phyloP scores from a whole-genome alignment of 208 protist species.

The Tritrichomonas musculus region DNA sequence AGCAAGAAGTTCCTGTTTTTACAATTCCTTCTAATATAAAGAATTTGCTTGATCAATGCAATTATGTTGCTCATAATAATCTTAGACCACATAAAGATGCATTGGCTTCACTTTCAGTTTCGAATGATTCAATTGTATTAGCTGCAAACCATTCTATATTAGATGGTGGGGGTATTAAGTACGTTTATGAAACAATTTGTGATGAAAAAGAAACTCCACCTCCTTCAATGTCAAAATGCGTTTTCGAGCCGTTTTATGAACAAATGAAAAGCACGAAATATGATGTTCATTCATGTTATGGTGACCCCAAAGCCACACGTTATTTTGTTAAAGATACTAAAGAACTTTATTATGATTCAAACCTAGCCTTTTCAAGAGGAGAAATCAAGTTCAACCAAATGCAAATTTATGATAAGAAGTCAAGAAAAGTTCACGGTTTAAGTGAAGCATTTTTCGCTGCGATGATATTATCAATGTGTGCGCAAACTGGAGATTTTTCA shows the following conservation, averaged over 20 bases:
- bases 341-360: not conserved
- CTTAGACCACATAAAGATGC: not conserved
- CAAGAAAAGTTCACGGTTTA: not conserved
- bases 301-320: not conserved
- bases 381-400: not conserved
- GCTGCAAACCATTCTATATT: not conserved
- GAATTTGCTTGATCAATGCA: not conserved
- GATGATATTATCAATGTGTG: not conserved
- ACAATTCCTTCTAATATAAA: not conserved
- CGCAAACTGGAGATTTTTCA: not conserved
- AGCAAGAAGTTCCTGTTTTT: not conserved
- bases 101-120: not conserved
- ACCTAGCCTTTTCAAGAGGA: not conserved
- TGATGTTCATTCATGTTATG: not conserved
- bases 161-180: not conserved
- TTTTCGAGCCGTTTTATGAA: not conserved
- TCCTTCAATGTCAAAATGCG: not conserved
- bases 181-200: not conserved
- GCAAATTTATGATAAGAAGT: not conserved
- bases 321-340: not conserved
- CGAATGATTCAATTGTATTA: not conserved
- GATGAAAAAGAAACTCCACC: not conserved
- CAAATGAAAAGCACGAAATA: not conserved
- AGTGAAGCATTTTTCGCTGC: not conserved
- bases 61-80: not conserved